A percentile compares a stretch with the other conserved stretches of the same genome.
These are phyloP conservation scores for Astragalus glycyphyllos DNA, from an alignment of 306 rosid species.

Conservation along the genomic window DNA sequence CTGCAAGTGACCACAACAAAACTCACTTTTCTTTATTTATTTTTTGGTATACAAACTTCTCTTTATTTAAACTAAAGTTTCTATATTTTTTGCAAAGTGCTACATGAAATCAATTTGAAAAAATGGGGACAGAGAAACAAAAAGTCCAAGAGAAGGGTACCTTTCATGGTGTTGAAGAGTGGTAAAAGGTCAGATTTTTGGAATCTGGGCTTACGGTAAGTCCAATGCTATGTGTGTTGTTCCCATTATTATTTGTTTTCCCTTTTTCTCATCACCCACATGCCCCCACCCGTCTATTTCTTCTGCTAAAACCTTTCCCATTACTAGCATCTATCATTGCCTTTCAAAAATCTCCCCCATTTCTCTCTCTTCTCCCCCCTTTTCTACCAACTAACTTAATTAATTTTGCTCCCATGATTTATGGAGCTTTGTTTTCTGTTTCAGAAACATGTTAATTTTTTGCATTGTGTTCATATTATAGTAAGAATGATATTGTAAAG, in stretches of 20 bases:
- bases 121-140: constrained; percentile 16
- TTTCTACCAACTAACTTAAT: constrained; percentile 5
- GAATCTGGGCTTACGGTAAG: constrained; percentile 48
- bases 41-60: no score
- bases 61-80: constrained; percentile 13
- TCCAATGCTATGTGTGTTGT: constrained; percentile 44
- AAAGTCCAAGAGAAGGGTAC: constrained; percentile 51
- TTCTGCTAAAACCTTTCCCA: constrained; percentile 39
- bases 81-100: neutral
- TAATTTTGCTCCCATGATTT: constrained; percentile 13
- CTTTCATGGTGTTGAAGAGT: constrained; percentile 54
- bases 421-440: constrained; percentile 24
- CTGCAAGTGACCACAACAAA: no score
- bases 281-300: constrained; percentile 39
- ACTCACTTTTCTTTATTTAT: no score
- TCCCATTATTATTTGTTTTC: constrained; percentile 49
- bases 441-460: no score
- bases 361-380: constrained; percentile 10
- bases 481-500: neutral
- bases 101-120: neutral
- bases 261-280: constrained; percentile 41
- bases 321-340: constrained; percentile 44
- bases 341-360: constrained; percentile 35
- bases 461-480: no score
- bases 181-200: constrained; percentile 47